These are phyloP conservation scores for Vigna hirtella DNA, from an alignment of 306 rosid species.

Conservation along the genomic window DNA sequence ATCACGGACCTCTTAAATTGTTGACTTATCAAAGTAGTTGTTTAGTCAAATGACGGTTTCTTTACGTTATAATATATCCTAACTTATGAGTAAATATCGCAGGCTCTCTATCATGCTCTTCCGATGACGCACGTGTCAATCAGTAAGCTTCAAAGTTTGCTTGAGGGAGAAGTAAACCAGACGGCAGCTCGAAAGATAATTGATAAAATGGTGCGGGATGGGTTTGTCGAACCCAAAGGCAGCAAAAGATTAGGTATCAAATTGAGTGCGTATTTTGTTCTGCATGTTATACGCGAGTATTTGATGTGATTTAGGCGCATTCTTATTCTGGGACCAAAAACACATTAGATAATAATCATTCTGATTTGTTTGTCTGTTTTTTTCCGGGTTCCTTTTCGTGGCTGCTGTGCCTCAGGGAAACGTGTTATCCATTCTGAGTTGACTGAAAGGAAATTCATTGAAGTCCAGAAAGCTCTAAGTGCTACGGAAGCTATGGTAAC, in stretches of 20 bases:
- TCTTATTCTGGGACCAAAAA: not conserved
- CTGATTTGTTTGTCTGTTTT: conserved; percentile 6
- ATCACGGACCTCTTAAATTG: conserved; percentile 10
- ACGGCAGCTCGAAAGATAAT: conserved; percentile 71
- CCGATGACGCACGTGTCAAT: conserved; percentile 74
- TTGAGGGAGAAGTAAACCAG: conserved; percentile 76
- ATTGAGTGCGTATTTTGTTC: not conserved
- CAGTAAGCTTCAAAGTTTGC: conserved; percentile 77
- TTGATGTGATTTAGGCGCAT: not conserved
- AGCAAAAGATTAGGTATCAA: conserved; percentile 75
- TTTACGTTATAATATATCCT: conserved; percentile 17
- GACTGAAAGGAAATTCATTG: conserved; percentile 69
- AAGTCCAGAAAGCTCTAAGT: conserved; percentile 72
- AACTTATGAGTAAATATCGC: conserved; percentile 38
- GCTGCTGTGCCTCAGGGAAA: conserved; percentile 61
- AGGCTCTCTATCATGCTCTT: conserved; percentile 88
- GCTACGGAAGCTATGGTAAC: conserved; percentile 69
- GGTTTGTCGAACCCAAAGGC: conserved; percentile 81
- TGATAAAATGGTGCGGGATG: conserved; percentile 78
- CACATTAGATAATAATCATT: not conserved
- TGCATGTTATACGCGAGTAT: not conserved
- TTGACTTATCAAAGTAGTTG: conserved; percentile 3
- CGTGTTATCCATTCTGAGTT: conserved; percentile 82
- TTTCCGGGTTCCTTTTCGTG: not conserved
- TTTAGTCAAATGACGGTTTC: conserved; percentile 1